Evolutionary conservation across 2,329 filamentous ascomycete genomes (phyloP).

Genomic region (Mycocentrospora acerina): DNA sequence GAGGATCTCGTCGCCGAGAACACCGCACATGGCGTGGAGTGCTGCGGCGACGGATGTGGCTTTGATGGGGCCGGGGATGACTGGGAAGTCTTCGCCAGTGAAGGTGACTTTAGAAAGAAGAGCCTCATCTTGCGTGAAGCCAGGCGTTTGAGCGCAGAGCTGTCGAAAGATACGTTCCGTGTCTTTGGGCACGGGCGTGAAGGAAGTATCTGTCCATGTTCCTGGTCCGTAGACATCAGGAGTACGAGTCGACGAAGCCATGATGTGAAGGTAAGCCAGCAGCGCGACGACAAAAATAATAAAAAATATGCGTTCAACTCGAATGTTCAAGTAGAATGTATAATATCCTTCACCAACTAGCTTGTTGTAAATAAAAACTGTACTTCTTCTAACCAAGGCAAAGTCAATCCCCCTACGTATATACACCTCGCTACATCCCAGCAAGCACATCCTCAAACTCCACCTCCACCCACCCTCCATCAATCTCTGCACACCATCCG

Average conservation of each 20-base stretch:
- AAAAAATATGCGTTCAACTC: too few species aligned
- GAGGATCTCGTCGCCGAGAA: conserved; percentile 46
- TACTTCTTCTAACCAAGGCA: too few species aligned
- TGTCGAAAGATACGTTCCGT: conserved; percentile 42
- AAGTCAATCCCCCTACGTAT: too few species aligned
- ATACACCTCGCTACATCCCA: too few species aligned
- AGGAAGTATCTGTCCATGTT: conserved; percentile 41
- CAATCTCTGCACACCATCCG: too few species aligned
- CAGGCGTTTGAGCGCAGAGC: conserved; percentile 43
- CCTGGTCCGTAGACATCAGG: conserved; percentile 44
- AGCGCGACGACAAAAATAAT: too few species aligned
- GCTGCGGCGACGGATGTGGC: conserved; percentile 45
- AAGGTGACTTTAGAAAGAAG: conserved; percentile 43
- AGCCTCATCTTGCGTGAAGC: conserved; percentile 41
- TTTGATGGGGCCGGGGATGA: conserved; percentile 50
- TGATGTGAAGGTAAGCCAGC: too few species aligned
- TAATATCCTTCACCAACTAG: too few species aligned
- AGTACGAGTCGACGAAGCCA: conserved; percentile 6
- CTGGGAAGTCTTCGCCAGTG: conserved; percentile 42
- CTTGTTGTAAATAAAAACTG: too few species aligned
- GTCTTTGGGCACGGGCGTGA: conserved; percentile 44
- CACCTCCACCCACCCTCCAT: too few species aligned
- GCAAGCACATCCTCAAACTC: too few species aligned
- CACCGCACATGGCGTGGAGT: conserved; percentile 48
- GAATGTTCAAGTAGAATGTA: too few species aligned